Evolutionary conservation across 1,139 yeast genomes (phyloP), one percentile per base, ranked within the genome.

Genomic region (Hansenula lynferdii): DNA sequence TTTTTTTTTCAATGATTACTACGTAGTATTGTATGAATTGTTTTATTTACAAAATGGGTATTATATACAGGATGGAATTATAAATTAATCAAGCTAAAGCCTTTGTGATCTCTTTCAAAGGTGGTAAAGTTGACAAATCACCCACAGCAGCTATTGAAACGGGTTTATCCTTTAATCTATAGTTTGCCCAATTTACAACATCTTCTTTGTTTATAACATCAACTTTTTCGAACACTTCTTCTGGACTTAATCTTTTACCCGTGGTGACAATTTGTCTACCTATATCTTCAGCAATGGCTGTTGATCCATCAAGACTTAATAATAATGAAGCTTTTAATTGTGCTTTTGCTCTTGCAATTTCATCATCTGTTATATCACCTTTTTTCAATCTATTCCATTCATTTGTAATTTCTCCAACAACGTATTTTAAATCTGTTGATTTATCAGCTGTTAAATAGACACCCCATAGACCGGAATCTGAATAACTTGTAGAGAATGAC

Each of bases 381-480:
- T 72, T 64, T 55, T 84, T 82, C 43, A 92, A 72, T 54, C 97
- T 75, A 45, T 77, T 77, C 97, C 97, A 92, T 66, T 92, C 97
- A 54, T 76, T 76, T 50, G 85, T 64, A 18, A 92, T 78, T 41
- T 87, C 90, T 56, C 83, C 79, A 27, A 86, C 75, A 38, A 81
- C 70, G 19, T 77, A 66, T 51, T 76, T 79, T 54, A 85, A 77
- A 52, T 89, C 67, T 17, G 81, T 76, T 46, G 73, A 72, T 51
- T 75, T 76, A 50, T 77, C 74, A 50, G 92, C 97, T 19, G 95
- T 80, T 48, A 92, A 73, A 61, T 92, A 92, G 54, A 90, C 84
- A 27, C 99, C 99, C 96, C 97, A 89, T 40, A 92, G 70, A 4
- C 99, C 99, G 7, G 97, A 85, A 64, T 92, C 99, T 9, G 96